Evolutionary conservation across 2,329 filamentous ascomycete genomes (phyloP).

Genomic region (Tolypocladium paradoxum): DNA sequence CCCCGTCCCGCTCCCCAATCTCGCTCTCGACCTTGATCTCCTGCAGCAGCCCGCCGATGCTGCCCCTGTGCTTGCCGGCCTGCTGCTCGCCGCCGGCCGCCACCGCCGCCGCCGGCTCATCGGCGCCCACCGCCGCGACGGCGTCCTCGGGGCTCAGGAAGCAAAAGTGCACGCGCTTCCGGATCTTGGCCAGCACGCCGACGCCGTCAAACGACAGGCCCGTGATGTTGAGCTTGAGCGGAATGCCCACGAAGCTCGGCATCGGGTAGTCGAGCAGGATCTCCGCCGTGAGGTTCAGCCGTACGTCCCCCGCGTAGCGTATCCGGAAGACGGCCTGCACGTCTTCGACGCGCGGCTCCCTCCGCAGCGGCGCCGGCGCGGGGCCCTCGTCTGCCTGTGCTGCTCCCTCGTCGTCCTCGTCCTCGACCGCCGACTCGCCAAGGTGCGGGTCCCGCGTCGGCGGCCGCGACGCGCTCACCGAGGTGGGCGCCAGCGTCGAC

Average conservation of each 20-base stretch:
- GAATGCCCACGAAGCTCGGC: constrained; percentile 94
- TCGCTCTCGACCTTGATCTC: constrained; percentile 96
- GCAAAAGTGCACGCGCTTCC: constrained; percentile 82
- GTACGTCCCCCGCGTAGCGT: constrained; percentile 77
- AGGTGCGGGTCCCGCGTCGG: constrained; percentile 41
- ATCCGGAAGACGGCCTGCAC: constrained; percentile 89
- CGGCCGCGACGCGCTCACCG: constrained; percentile 41
- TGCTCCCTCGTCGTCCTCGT: constrained; percentile 17
- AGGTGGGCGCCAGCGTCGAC: constrained; percentile 48
- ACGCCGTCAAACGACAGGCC: constrained; percentile 92
- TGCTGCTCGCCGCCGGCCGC: constrained; percentile 5
- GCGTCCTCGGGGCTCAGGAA: constrained; percentile 91
- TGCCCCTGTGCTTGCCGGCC: constrained; percentile 12
- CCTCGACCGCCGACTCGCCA: constrained; percentile 25
- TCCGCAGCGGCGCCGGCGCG: constrained; percentile 13
- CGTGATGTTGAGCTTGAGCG: constrained; percentile 88
- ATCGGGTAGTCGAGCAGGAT: constrained; percentile 97
- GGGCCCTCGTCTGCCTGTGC: constrained; percentile 4
- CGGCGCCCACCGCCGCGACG: constrained; percentile 53
- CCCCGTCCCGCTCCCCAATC: constrained; percentile 83
- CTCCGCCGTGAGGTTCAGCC: constrained; percentile 82
- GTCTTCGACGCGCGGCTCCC: constrained; percentile 72
- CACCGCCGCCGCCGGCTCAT: constrained; percentile 23
- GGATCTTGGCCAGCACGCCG: constrained; percentile 82
- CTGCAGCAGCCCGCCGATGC: constrained; percentile 68